Evolutionary conservation across 148 eudicot species (phyloP), one percentile per base, ranked within the genome.

Genomic region (Nepenthes mirabilis): DNA sequence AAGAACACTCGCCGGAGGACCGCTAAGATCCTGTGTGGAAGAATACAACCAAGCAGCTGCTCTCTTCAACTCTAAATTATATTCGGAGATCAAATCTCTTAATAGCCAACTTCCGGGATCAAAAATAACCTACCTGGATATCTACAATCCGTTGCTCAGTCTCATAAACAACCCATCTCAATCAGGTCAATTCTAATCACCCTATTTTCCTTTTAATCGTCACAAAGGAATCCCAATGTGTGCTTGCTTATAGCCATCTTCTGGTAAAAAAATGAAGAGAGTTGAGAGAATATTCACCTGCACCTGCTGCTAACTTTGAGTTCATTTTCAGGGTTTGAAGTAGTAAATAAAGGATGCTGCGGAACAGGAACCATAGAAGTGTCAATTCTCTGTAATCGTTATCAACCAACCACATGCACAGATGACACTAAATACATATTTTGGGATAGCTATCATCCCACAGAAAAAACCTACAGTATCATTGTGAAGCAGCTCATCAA

Each of bases 1-100:
- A 58, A 71, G 90, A 66, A 81, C 80, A n/a, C n/a, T 87, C 37
- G 56, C 35, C 2, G 87, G 90, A 51, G 87, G 89, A 52, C 9
- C 60, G 2, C 14, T 36, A 12, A 81, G 87, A 67, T 5, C 32
- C 1, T 87, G 95, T 52, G 80, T 57, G 2, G 65, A 70, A 9
- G 56, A 67, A n/a, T 72, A 71, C 52, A 83, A 87, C 59, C 61
- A 70, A 66, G 67, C 69, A 33, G 74, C 85, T 34, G 36, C 47
- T 8, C 51, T 81, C 37, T 87, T 75, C 81, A 87, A 83, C 60
- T 11, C 43, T 12, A 83, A 81, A 75, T 69, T 83, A 11, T 23
- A 14, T 9, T 36, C 57, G 5, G 63, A 70, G 48, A 14, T 87
- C 11, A 34, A 54, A 33, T 66, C 53, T 48, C 75, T 83, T 3